Evolutionary conservation across 805 yeast species (phyloP).

Genomic region (Metschnikowia santaceciliae): DNA sequence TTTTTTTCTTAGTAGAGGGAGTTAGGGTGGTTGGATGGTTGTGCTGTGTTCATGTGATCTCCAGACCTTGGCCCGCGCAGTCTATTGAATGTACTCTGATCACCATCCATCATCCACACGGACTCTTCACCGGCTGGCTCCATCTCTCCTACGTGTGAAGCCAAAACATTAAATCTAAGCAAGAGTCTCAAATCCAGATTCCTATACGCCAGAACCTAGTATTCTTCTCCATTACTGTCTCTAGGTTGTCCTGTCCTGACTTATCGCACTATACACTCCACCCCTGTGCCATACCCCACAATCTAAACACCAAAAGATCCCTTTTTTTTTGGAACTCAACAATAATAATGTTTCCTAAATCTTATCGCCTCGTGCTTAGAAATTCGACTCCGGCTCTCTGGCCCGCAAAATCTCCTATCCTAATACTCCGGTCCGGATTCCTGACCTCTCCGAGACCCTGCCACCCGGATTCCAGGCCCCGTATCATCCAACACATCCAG

Average conservation of each 20-base stretch:
- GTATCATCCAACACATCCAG: conserved; percentile 10
- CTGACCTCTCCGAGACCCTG: not conserved
- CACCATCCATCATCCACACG: not conserved
- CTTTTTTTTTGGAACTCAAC: not conserved
- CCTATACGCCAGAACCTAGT: not conserved
- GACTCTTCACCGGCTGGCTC: not conserved
- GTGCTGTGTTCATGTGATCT: not conserved
- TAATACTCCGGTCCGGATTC: not conserved
- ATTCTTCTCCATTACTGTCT: too few relatives aligned
- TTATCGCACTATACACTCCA: not conserved
- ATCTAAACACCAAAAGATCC: not conserved
- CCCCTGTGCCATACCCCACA: not conserved
- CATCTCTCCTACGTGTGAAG: not conserved
- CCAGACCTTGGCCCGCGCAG: not conserved
- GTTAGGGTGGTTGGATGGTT: too few relatives aligned
- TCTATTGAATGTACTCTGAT: not conserved
- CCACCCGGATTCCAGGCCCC: not conserved
- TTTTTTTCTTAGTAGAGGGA: too few relatives aligned
- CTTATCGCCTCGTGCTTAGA: too few relatives aligned
- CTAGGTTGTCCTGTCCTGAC: not conserved
- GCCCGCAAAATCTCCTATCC: not conserved
- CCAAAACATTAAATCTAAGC: not conserved
- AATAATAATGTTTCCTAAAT: not conserved
- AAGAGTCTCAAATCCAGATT: not conserved
- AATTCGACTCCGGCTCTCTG: not conserved